Base-by-base conservation (phyloP, 169 alveolate species). In the Plasmodium falciparum region DNA sequence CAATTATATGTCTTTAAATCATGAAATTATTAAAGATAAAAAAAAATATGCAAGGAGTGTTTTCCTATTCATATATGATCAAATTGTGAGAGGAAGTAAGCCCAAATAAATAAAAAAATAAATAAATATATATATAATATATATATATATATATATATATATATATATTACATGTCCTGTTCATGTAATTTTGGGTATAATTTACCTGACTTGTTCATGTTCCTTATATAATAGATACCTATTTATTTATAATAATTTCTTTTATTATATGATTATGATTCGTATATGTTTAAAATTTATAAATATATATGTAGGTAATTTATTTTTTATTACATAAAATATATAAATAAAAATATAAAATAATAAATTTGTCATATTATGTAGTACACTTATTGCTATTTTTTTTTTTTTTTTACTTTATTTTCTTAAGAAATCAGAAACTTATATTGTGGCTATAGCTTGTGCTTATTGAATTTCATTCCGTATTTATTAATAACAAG, bases 401-500 rank as follows among this genome's bases (percentile, higher is more conserved):
- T 62, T 8, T 12, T 59, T 58, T 17, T 62, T 62, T 8, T 12
- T 59, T 58, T 63, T 43, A 65, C 52, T 74, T 61, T 62, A 2
- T 74, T 43, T 63, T 50, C 63, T 15, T n/a, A 49, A 83, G 91
- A 54, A 56, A 56, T 83, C 11, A 83, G 22, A 63, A 72, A 70
- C 49, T 49, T 83, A 49, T 83, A 83, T 50, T 47, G 73, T 20
- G 91, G 91, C 24, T 83, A 69, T 59, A 83, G 86, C 73, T 15
- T 83, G 17, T 83, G 91, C n/a, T 49, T 83, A n/a, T 20, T 83
- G 15, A 83, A 70, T 45, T 83, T 83, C 5, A 70, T 83, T 15
- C 91, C 91, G 12, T 83, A 83, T 59, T 47, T 83, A n/a, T 13
- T 63, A 45, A 83, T 83, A 58, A 39, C 91, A 24, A 83, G 59